Evolutionary conservation across 495 filamentous ascomycete species (phyloP).

Genomic region (Tetracladium marchalianum): DNA sequence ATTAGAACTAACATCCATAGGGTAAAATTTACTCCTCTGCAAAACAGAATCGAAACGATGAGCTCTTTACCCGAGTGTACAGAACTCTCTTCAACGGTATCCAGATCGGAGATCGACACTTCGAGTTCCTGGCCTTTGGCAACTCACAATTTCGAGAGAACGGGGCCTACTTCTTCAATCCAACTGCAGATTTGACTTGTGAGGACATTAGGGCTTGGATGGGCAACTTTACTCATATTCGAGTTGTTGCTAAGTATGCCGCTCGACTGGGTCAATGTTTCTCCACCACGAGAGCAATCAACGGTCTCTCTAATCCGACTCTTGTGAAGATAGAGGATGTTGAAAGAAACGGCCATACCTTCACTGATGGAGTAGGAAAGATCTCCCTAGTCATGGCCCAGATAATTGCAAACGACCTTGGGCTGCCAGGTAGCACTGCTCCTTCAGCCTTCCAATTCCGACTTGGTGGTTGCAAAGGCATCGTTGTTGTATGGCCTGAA

Average conservation of each 20-base stretch:
- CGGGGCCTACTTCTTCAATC: constrained; percentile 82
- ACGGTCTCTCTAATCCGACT: constrained; percentile 19
- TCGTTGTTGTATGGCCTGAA: constrained; percentile 63
- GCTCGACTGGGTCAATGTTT: constrained; percentile 91
- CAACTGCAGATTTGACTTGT: constrained; percentile 47
- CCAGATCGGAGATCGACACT: constrained; percentile 66
- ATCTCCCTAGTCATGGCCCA: constrained; percentile 71
- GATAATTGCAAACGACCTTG: constrained; percentile 54
- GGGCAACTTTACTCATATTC: constrained; percentile 74
- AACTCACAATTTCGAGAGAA: constrained; percentile 93
- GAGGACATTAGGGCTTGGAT: constrained; percentile 80
- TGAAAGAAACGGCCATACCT: constrained; percentile 51
- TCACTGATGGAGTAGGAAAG: constrained; percentile 91
- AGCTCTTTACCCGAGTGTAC: constrained; percentile 64
- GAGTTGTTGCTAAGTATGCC: constrained; percentile 71
- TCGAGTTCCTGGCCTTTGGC: constrained; percentile 87
- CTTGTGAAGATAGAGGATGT: constrained; percentile 53
- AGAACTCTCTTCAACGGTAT: constrained; percentile 70
- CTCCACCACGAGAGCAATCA: constrained; percentile 75
- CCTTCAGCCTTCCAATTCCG: constrained; percentile 90
- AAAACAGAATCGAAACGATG: constrained; percentile 48
- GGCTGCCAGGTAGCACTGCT: constrained; percentile 32
- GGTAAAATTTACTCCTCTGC: constrained; percentile 47
- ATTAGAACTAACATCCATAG: constrained; percentile 20
- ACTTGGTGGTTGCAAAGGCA: constrained; percentile 83